Conservation (phyloP, 306 rosid genomes). For the Fragaria iinumae region DNA sequence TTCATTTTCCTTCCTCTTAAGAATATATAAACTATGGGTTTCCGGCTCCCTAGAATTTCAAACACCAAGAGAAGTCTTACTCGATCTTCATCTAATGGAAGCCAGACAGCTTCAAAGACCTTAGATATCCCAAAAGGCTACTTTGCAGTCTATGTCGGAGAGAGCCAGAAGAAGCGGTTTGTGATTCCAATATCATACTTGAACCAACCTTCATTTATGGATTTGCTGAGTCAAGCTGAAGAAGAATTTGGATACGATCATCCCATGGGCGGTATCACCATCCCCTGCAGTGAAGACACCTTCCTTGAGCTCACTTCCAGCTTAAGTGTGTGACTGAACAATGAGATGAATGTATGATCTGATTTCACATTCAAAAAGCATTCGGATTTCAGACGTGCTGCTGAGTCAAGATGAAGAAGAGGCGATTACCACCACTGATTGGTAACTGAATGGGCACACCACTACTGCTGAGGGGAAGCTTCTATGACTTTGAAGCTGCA, state of each 20-base stretch:
- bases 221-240: background rate
- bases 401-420: background rate
- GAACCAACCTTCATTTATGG: background rate
- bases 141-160: background rate
- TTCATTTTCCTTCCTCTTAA: background rate
- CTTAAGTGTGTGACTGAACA: background rate
- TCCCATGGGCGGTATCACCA: background rate
- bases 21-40: background rate
- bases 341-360: background rate
- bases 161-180: background rate
- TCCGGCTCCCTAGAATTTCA: background rate
- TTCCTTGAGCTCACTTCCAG: background rate
- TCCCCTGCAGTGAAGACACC: background rate
- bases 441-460: background rate
- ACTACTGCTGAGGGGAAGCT: too few relatives aligned
- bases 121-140: background rate
- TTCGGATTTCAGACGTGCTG: background rate
- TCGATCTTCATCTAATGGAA: background rate
- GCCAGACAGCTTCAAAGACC: background rate
- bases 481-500: too few relatives aligned
- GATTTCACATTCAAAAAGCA: background rate
- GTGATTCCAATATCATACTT: conserved; percentile 1
- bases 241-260: background rate
- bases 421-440: background rate
- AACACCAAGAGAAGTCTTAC: background rate